Conservation (phyloP, 257 asterid species). For the Leptodermis oblonga region DNA sequence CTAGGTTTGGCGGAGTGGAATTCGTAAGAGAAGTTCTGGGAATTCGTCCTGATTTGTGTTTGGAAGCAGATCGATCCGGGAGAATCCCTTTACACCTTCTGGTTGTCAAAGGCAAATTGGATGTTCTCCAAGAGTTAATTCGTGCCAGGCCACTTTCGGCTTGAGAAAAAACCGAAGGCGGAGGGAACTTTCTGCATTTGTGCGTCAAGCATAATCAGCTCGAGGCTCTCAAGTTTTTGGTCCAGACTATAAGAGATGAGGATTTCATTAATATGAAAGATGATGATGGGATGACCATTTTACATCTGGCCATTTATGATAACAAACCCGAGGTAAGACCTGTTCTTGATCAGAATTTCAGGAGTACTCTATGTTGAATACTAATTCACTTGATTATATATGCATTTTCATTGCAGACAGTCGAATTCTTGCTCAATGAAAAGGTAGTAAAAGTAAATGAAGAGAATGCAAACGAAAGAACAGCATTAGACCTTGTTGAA, state of each 20-base stretch:
- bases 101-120: neutral
- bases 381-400: too few species aligned
- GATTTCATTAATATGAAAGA: neutral
- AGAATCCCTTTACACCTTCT: constrained; percentile 9
- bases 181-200: constrained; percentile 35
- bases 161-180: constrained; percentile 11
- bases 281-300: constrained; percentile 2
- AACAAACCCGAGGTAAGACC: neutral
- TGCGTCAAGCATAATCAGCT: neutral
- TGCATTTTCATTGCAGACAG: neutral
- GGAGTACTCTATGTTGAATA: too few species aligned
- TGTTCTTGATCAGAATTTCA: neutral
- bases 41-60: neutral
- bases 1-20: neutral
- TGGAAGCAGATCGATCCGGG: neutral
- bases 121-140: neutral
- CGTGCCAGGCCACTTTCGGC: neutral
- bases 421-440: neutral
- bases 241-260: neutral
- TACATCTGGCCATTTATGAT: neutral
- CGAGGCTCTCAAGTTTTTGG: neutral
- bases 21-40: neutral
- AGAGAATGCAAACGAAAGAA: neutral
- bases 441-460: neutral
- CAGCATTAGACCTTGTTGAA: neutral